These are phyloP conservation scores for Chlamydomonas incerta DNA, from an alignment of 139 green algal genomes.

Conservation along the genomic window DNA sequence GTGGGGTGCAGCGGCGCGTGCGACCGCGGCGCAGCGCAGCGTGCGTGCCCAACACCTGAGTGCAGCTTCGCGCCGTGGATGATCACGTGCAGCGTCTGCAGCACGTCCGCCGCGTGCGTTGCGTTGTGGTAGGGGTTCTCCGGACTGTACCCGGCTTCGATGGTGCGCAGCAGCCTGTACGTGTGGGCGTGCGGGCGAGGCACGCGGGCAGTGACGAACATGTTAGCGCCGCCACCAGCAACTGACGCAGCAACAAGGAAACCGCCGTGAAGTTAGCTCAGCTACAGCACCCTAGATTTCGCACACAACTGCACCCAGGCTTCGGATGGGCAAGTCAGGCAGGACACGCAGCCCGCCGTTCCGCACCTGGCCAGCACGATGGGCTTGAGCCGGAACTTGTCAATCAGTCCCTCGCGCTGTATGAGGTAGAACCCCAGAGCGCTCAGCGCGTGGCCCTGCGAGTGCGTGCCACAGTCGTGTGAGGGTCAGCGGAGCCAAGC, in stretches of 20 bases:
- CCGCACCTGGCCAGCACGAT: constrained; percentile 34
- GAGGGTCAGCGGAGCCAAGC: no score
- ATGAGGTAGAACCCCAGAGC: constrained; percentile 49
- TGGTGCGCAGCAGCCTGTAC: neutral
- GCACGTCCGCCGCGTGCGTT: constrained; percentile 60
- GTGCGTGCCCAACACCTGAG: no score
- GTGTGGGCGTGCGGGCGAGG: neutral
- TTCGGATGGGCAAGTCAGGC: neutral
- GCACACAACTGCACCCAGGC: neutral
- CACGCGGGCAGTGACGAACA: neutral
- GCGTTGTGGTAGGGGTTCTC: constrained; percentile 66
- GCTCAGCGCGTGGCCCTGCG: constrained; percentile 52
- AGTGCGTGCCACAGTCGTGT: no score
- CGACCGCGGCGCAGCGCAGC: neutral
- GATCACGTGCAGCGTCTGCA: constrained; percentile 59
- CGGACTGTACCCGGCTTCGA: constrained; percentile 44
- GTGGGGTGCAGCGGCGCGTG: no score
- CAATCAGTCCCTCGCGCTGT: neutral
- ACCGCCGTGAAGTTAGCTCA: no score
- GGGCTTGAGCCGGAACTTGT: constrained; percentile 24
- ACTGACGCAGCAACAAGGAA: neutral
- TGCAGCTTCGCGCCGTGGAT: constrained; percentile 23
- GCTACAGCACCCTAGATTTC: no score
- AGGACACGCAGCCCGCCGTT: neutral
- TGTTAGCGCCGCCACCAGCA: neutral